Base-by-base conservation (phyloP, 768 basidiomycete genomes). In the Russula ochroleuca region DNA sequence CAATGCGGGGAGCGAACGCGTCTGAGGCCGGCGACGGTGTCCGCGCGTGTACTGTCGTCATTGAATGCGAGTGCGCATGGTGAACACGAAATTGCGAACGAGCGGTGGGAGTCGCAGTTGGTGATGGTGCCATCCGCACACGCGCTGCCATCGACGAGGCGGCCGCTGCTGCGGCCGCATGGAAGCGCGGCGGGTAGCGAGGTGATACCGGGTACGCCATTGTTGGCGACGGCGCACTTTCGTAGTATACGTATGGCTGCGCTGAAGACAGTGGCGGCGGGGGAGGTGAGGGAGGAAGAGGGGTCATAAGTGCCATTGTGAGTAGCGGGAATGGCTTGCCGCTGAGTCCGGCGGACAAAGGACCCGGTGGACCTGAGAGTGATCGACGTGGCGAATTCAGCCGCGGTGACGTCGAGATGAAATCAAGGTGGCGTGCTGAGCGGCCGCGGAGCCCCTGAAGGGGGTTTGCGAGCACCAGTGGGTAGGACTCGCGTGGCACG, bases 31-130 rank as follows among this genome's bases (percentile, higher is more conserved):
- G 73, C 41, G 76, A 74, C 9, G 79, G 78, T 3, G 79, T 77
- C 11, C 76, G 73, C 14, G 80, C 73, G n/a, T 78, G 79, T 59
- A 81, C 75, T 0, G 81, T 84, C 5, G 80, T 74, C 62, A 73
- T 78, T 5, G 83, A 83, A 45, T 78, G 76, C 19, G 80, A 76
- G 68, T 84, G 83, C 35, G 76, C 68, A 61, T 82, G 81, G n/a
- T 78, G 74, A 33, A 28, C 21, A 59, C 76, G 72, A 35, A 62
- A 64, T 15, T 61, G 61, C 10, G 65, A 66, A 45, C 57, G 58
- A 3, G 51, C 53, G 5, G 68, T 69, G 3, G 68, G 69, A 7
- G 63, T 62, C 5, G 63, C 57, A 3, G 67, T 58, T 10, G 66
- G 69, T 5, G 67, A 66, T 2, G 67, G 65, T 0, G 61, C 61